phyloP scores from a whole-genome alignment of 768 basidiomycete species.

The Fomitopsis serialis region DNA sequence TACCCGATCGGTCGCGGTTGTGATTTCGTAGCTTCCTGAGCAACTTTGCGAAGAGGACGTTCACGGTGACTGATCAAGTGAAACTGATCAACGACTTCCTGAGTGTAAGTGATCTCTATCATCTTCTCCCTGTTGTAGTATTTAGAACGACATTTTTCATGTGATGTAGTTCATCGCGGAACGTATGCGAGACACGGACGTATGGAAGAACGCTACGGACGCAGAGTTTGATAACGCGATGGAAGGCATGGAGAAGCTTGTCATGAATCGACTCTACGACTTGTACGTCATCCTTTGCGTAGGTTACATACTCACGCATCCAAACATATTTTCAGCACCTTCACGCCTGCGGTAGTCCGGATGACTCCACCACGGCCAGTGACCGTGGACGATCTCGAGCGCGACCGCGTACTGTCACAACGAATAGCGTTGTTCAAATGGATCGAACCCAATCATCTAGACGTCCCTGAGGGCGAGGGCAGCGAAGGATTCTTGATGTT shows the following conservation, averaged over 20 bases:
- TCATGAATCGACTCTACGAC: slow-evolving; percentile 96
- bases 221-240: slow-evolving; percentile 92
- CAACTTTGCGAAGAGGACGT: slow-evolving; percentile 89
- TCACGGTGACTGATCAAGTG: slow-evolving; percentile 89
- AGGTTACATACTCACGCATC: not conserved
- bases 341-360: slow-evolving; percentile 77
- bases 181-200: slow-evolving; percentile 81
- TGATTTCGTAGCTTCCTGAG: slow-evolving; percentile 69
- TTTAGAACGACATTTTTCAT: not conserved
- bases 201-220: slow-evolving; percentile 76
- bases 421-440: slow-evolving; percentile 89
- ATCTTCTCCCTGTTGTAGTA: not conserved
- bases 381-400: slow-evolving; percentile 94
- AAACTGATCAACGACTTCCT: slow-evolving; percentile 95
- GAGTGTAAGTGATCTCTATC: slow-evolving; percentile 42
- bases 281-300: slow-evolving; percentile 52
- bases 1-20: not conserved
- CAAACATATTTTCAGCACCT: slow-evolving; percentile 54
- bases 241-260: slow-evolving; percentile 99
- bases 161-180: slow-evolving; percentile 71
- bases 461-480: slow-evolving; percentile 75
- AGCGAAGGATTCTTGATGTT: slow-evolving; percentile 82
- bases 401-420: slow-evolving; percentile 86
- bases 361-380: slow-evolving; percentile 67
- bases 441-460: slow-evolving; percentile 85